phyloP scores from a whole-genome alignment of 495 filamentous ascomycete species.

The Hypoxylon trugodes region DNA sequence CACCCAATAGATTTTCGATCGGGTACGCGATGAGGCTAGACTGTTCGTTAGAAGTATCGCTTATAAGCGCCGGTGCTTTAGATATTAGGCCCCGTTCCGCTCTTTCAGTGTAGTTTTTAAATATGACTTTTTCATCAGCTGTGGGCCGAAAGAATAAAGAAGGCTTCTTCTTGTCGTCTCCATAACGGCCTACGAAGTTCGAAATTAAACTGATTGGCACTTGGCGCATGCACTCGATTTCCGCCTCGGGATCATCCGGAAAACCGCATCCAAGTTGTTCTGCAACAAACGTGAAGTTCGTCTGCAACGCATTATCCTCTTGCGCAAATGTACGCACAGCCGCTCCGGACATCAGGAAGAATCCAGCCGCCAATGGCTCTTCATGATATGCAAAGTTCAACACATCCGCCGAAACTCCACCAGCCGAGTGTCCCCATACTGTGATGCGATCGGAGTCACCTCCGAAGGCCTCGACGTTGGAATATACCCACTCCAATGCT shows the following conservation, averaged over 20 bases:
- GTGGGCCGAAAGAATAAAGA: constrained; percentile 52
- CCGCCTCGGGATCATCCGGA: constrained; percentile 44
- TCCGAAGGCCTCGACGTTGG: constrained; percentile 73
- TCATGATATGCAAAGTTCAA: constrained; percentile 56
- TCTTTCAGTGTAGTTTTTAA: constrained; percentile 54
- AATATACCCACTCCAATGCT: constrained; percentile 72
- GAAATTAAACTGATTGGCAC: constrained; percentile 48
- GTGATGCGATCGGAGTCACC: constrained; percentile 69
- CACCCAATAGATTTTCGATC: constrained; percentile 40
- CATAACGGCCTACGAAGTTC: constrained; percentile 52
- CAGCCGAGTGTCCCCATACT: constrained; percentile 61
- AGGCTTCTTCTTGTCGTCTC: constrained; percentile 46
- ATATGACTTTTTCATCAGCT: constrained; percentile 52
- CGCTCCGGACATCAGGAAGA: constrained; percentile 58
- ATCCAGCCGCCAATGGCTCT: constrained; percentile 54
- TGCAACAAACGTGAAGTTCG: constrained; percentile 57
- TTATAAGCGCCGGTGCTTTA: constrained; percentile 50
- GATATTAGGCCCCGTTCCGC: constrained; percentile 37
- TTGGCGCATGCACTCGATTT: constrained; percentile 55
- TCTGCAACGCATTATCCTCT: constrained; percentile 45
- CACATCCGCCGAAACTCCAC: constrained; percentile 52
- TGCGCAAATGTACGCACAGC: constrained; percentile 47
- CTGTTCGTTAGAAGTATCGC: constrained; percentile 54
- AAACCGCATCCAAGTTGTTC: constrained; percentile 50
- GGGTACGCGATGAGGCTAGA: constrained; percentile 48